Evolutionary conservation across 192 early-diverging fungal species (phyloP).

Genomic region (Backusella tuberculispora): DNA sequence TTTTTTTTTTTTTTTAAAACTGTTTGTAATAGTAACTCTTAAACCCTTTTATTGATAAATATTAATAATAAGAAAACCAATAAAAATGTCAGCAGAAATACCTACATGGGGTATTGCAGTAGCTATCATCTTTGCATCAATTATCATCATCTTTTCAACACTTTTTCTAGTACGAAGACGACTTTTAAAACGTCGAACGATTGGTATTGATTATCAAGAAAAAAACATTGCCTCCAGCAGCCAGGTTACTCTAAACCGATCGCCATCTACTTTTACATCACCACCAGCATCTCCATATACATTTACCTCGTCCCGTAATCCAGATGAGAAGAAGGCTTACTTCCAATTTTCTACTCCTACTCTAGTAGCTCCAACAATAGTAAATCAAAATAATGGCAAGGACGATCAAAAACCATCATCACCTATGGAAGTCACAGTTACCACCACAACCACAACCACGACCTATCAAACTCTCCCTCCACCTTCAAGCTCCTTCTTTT

Average conservation of each 20-base stretch:
- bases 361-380: neutral
- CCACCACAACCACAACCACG: neutral
- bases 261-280: neutral
- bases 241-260: slow-evolving; percentile 1
- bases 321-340: neutral
- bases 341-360: neutral
- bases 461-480: neutral
- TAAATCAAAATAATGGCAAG: no score
- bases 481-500: slow-evolving; percentile 20
- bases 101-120: neutral
- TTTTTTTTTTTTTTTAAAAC: neutral
- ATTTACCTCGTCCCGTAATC: neutral
- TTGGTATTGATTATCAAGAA: neutral
- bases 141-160: neutral
- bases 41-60: neutral
- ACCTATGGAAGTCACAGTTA: neutral
- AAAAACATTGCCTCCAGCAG: neutral
- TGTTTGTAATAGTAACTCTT: neutral
- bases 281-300: neutral
- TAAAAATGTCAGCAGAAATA: neutral
- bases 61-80: neutral
- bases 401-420: neutral
- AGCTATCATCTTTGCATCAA: neutral
- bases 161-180: slow-evolving; percentile 4
- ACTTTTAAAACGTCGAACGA: neutral